Evolutionary conservation across 2,329 filamentous ascomycete species (phyloP).

Genomic region (Aaosphaeria arxii): DNA sequence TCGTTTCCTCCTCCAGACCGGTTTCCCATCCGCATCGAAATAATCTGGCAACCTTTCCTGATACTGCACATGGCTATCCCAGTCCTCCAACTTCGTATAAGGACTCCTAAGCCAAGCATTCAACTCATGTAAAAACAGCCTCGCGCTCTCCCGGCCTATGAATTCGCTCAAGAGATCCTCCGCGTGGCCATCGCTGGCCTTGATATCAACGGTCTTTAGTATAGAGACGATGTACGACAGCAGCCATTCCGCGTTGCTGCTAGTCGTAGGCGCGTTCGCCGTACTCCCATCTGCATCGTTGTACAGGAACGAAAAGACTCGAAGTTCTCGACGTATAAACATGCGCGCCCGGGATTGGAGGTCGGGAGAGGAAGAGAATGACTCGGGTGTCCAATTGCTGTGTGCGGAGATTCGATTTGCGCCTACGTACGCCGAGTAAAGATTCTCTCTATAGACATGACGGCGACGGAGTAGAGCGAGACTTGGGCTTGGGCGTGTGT

Average conservation of each 20-base stretch:
- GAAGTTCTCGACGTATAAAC: conserved; percentile 81
- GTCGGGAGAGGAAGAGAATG: conserved; percentile 62
- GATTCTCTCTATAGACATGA: conserved; percentile 67
- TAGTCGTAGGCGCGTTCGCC: conserved; percentile 26
- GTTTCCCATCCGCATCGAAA: conserved; percentile 6
- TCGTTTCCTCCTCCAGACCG: not conserved
- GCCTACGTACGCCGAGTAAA: conserved; percentile 80
- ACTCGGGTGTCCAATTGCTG: conserved; percentile 65
- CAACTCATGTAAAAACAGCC: conserved; percentile 81
- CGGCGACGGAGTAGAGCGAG: conserved; percentile 59
- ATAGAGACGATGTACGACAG: conserved; percentile 84
- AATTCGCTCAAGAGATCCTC: conserved; percentile 78
- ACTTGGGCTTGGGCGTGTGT: conserved; percentile 31
- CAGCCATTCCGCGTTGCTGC: conserved; percentile 76
- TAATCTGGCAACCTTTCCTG: conserved; percentile 13
- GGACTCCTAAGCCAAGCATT: conserved; percentile 81
- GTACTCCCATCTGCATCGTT: conserved; percentile 26
- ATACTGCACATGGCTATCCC: conserved; percentile 82
- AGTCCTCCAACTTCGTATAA: conserved; percentile 66
- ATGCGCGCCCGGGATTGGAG: conserved; percentile 73
- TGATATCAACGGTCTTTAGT: conserved; percentile 77
- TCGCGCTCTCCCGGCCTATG: conserved; percentile 69
- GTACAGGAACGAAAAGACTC: conserved; percentile 74
- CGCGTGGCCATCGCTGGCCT: conserved; percentile 73
- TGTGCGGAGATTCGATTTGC: conserved; percentile 76